Conservation (phyloP, 805 yeast species). For the Lipomyces oligophaga region DNA sequence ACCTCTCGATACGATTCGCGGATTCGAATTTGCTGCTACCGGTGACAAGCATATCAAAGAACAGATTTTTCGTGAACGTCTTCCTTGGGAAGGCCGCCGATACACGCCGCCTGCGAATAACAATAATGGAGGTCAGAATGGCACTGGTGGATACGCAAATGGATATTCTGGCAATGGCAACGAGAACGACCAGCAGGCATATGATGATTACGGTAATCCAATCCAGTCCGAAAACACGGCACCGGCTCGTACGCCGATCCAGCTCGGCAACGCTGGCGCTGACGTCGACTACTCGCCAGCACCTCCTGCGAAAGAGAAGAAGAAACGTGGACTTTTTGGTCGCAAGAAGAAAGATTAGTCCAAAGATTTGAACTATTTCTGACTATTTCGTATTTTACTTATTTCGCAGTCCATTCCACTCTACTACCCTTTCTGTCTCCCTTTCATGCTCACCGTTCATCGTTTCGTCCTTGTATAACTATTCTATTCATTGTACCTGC, state of each 20-base stretch:
- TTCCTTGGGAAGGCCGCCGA: conserved; percentile 33
- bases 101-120: conserved; percentile 26
- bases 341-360: conserved; percentile 44
- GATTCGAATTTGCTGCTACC: conserved; percentile 90
- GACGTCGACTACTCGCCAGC: conserved; percentile 33
- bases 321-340: conserved; percentile 79
- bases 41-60: conserved; percentile 53
- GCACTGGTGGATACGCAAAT: conserved; percentile 26
- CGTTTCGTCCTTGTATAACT: too few species aligned
- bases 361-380: not conserved
- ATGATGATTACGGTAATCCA: not conserved
- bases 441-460: not conserved
- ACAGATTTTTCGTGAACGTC: conserved; percentile 42
- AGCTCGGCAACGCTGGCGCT: conserved; percentile 30
- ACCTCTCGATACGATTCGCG: conserved; percentile 91
- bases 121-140: not conserved
- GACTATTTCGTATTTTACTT: not conserved
- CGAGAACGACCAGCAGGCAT: conserved; percentile 15
- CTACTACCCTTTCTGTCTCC: not conserved
- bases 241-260: conserved; percentile 27
- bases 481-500: too few species aligned
- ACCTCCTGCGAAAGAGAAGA: conserved; percentile 53
- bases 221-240: conserved; percentile 8
- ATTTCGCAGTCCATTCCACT: conserved; percentile 1
- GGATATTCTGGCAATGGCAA: too few species aligned